phyloP scores from a whole-genome alignment of 441 rosid species.

The Populus hybrid region DNA sequence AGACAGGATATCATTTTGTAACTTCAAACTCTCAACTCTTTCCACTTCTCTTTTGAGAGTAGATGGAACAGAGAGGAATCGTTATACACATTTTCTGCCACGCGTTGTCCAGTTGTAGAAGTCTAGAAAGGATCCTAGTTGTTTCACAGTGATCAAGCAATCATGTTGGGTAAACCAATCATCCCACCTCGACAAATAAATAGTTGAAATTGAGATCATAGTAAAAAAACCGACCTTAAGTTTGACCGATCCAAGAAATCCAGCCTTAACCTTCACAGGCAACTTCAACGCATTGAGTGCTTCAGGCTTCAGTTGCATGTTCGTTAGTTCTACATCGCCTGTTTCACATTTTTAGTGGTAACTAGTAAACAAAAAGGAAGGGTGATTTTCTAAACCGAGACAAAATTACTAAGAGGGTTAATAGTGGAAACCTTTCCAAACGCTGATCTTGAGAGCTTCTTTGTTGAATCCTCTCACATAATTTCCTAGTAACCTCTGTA shows the following conservation, averaged over 20 bases:
- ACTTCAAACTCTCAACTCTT: not conserved
- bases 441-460: slow-evolving; percentile 97
- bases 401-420: not conserved
- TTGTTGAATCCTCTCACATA: slow-evolving; percentile 85
- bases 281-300: slow-evolving; percentile 94
- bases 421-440: slow-evolving; percentile 70
- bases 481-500: slow-evolving; percentile 88
- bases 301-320: slow-evolving; percentile 99
- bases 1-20: not conserved
- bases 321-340: slow-evolving; percentile 96
- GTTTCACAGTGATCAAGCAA: not conserved
- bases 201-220: not conserved
- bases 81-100: not conserved
- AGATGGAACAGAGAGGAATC: not conserved
- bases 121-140: not conserved
- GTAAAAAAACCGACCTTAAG: slow-evolving; percentile 57
- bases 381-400: not conserved
- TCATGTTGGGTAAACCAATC: not conserved
- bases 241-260: slow-evolving; percentile 98
- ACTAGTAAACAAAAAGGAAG: not conserved
- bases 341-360: slow-evolving; percentile 5
- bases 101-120: not conserved
- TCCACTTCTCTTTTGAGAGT: not conserved
- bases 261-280: slow-evolving; percentile 97
- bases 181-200: not conserved